Evolutionary conservation across 768 basidiomycete species (phyloP), one percentile per base, ranked within the genome.

Genomic region (Hypsizygus marmoreus): DNA sequence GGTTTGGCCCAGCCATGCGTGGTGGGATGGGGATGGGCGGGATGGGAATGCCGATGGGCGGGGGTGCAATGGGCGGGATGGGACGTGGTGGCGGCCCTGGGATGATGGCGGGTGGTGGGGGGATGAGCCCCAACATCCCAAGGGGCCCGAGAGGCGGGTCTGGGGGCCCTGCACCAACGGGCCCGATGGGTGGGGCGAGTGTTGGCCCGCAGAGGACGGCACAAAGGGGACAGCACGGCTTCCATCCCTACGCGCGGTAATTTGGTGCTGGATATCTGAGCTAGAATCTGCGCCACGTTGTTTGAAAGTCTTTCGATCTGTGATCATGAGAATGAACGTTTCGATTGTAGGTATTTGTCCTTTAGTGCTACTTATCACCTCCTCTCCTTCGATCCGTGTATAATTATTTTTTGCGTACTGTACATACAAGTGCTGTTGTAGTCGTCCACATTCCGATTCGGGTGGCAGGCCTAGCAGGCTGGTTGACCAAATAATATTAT

Each of bases 241-340:
- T 86, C 68, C 90, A 91, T 57, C 90, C 90, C 0, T 92, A 92
- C 55, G 84, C 87, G 24, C 84, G 88, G 54, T 88, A 50, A 65
- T 45, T 5, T 30, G n/a, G n/a, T 8, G 29, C 29, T 30, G 9
- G 29, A 8, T n/a, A 30, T 8, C 29, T 8, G 9, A 30, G 29
- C 29, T n/a, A 30, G 29, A 30, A 14, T 7, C 19, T 20, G 36
- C 16, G n/a, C n/a, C 8, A 19, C 29, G n/a, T 30, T 12, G 31
- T 28, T 20, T 13, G 11, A 40, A 50, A 41, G 20, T 6, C 20
- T 31, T 33, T 37, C 14, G 22, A 31, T 31, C 11, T 14, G 31
- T 40, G 30, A 34, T 33, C 24, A 33, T n/a, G n/a, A n/a, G n/a
- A n/a, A n/a, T n/a, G 44, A 19, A 29, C 17, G 6, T 28, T 16